Base-by-base conservation (phyloP, 139 green algal genomes). In the Haematococcus lacustris region DNA sequence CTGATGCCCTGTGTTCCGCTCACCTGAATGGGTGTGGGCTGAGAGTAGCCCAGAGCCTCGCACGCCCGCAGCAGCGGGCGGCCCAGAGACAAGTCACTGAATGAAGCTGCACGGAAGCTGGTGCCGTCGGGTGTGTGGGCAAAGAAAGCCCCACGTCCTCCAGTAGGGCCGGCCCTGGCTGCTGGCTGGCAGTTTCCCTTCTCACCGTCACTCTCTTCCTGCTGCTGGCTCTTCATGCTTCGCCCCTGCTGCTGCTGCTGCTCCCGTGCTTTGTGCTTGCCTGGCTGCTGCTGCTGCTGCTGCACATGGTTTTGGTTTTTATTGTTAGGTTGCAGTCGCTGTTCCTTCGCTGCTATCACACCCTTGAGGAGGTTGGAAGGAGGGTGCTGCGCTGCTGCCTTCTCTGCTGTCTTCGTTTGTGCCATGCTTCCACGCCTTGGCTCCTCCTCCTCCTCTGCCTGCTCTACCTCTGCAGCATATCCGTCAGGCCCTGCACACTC, bases 1-100 rank as follows among this genome's bases (percentile, higher is more conserved):
- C n/a, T n/a, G n/a, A n/a, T n/a, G n/a, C n/a, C n/a, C n/a, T n/a
- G n/a, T n/a, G n/a, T n/a, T n/a, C n/a, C n/a, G 17, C 75, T 0
- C 62, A 91, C 85, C 85, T 98, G 93, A 68, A 99, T 98, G 38
- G 95, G 95, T 2, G 95, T 99, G 30, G 95, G 93, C 21, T 70
- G 68, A 3, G 71, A 74, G 85, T 97, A 99, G 2, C 95, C 93
- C n/a, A 99, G 83, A 0, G 84, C 88, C 21, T 80, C 43, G 83
- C 92, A 91, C 32, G 91, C 94, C 53, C 86, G 88, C 38, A 94
- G 61, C 68, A 99, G 85, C 13, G 94, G 92, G 1, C 91, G 73
- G 9, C 9, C 9, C 43, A 53, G 43, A 17, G 9, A 28, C 13
- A 99, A 87, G 68, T 97, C 91, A 1, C 66, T 69, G 75, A 99